Conservation (phyloP, 2,329 filamentous ascomycete species). For the Botrytis fragariae region DNA sequence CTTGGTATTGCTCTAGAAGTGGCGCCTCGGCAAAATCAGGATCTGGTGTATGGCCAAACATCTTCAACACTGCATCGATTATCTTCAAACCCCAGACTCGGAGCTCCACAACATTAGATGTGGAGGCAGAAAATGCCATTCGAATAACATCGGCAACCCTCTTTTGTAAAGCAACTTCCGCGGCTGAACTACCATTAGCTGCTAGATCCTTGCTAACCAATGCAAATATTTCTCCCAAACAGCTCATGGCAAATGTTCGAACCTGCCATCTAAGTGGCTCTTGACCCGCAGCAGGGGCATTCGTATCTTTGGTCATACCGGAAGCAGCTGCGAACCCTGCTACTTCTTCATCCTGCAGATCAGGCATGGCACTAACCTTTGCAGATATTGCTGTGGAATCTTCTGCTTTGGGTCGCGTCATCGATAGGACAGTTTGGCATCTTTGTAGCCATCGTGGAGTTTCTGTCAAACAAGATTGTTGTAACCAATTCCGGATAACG, state of each 20-base stretch:
- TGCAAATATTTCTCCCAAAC: constrained; percentile 77
- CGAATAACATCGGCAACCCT: constrained; percentile 89
- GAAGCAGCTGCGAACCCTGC: constrained; percentile 83
- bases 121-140: constrained; percentile 96
- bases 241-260: constrained; percentile 87
- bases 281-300: constrained; percentile 59
- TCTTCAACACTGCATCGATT: constrained; percentile 87
- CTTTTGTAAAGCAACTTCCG: constrained; percentile 75
- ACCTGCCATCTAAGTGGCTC: constrained; percentile 96
- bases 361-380: constrained; percentile 58
- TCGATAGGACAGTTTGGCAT: constrained; percentile 84
- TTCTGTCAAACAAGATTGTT: constrained; percentile 79
- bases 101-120: constrained; percentile 85
- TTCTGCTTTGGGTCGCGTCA: constrained; percentile 69
- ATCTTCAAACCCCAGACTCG: constrained; percentile 90
- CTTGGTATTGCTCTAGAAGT: constrained; percentile 95
- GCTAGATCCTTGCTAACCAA: constrained; percentile 77
- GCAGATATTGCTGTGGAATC: constrained; percentile 46
- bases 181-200: constrained; percentile 73
- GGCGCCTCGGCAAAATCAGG: constrained; percentile 98
- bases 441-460: constrained; percentile 84
- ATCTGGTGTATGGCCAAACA: constrained; percentile 93
- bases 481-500: constrained; percentile 89
- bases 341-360: constrained; percentile 93
- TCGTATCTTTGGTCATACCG: constrained; percentile 58